Conservation (phyloP, 768 basidiomycete species). For the Amanita molliuscula region DNA sequence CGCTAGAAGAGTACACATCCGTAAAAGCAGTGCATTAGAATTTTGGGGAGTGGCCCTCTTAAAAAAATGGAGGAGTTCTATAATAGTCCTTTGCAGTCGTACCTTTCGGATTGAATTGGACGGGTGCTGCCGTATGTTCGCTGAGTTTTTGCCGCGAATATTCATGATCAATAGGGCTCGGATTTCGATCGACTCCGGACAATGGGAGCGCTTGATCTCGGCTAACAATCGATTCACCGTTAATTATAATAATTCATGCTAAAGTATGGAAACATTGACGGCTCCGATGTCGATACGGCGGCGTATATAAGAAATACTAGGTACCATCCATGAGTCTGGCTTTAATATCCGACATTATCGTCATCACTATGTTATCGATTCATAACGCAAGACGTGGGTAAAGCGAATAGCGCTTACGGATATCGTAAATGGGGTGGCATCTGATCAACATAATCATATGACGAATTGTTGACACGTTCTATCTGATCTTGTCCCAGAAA, state of each 20-base stretch:
- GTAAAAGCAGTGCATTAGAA: slow-evolving; percentile 84
- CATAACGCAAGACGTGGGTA: no score
- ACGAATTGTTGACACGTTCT: background rate
- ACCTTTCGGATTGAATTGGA: background rate
- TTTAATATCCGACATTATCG: no score
- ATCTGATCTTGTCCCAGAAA: background rate
- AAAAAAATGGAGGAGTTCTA: slow-evolving; percentile 1
- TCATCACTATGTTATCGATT: no score
- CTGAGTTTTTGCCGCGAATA: background rate
- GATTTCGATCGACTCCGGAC: background rate
- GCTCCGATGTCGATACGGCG: background rate
- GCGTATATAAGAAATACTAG: no score
- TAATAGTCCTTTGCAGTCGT: background rate
- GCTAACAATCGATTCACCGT: background rate
- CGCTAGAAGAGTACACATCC: slow-evolving; percentile 76
- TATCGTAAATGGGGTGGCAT: background rate
- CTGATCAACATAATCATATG: background rate
- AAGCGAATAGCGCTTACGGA: background rate
- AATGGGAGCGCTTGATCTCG: background rate
- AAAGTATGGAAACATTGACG: no score
- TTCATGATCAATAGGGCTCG: background rate
- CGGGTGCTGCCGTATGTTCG: background rate
- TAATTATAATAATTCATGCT: background rate
- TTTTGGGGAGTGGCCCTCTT: slow-evolving; percentile 78
- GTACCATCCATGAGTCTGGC: no score